Evolutionary conservation across 176 grass and related monocot species (phyloP).

Genomic region (Bothriochloa decipiens): DNA sequence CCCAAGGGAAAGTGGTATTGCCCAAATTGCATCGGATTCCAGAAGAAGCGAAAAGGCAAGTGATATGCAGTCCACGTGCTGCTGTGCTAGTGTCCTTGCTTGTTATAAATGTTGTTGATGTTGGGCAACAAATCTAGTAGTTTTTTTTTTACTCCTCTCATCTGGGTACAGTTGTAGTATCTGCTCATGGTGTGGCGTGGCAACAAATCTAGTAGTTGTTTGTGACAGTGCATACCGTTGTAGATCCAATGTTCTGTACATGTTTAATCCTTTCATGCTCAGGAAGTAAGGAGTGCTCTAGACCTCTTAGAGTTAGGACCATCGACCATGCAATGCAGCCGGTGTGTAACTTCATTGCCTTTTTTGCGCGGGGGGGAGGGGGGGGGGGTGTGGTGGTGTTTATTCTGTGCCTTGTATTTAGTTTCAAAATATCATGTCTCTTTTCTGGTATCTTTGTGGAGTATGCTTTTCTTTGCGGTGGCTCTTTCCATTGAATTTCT

Average conservation of each 20-base stretch:
- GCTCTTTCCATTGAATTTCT: not conserved
- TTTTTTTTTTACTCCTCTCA: too few relatives aligned
- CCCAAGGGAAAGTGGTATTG: constrained; percentile 98
- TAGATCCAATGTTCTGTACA: constrained; percentile 46
- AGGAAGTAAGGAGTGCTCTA: not conserved
- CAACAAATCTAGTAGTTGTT: not conserved
- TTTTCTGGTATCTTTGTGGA: too few relatives aligned
- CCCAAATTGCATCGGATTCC: constrained; percentile 63
- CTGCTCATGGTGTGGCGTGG: too few relatives aligned
- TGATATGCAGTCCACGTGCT: constrained; percentile 35
- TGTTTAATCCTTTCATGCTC: constrained; percentile 39
- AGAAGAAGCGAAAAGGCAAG: constrained; percentile 86
- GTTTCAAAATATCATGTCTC: not conserved
- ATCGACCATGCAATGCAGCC: constrained; percentile 5
- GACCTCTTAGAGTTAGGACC: not conserved
- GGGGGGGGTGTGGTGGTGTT: too few relatives aligned
- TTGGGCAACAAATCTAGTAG: constrained; percentile 7
- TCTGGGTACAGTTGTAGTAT: too few relatives aligned
- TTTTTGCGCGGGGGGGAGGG: constrained; percentile 1
- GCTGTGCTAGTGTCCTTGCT: constrained; percentile 1
- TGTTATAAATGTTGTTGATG: constrained; percentile 17
- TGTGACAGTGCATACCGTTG: not conserved
- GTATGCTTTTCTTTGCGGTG: not conserved
- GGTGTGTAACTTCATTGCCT: not conserved
- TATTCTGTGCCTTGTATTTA: not conserved